Conservation (phyloP, 768 basidiomycete genomes). For the Termitomyces sp. region DNA sequence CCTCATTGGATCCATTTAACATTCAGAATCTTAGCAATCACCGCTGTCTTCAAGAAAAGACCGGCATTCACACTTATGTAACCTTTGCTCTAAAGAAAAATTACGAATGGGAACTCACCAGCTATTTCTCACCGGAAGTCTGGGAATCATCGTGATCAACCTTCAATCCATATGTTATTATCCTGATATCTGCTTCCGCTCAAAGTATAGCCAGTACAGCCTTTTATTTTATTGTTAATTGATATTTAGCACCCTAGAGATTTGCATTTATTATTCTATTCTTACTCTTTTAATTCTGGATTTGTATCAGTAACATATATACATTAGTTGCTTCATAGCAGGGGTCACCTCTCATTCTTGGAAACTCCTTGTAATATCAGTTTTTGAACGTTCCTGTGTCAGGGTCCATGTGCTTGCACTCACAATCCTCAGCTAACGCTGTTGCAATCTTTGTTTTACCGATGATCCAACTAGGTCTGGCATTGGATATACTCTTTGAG, state of each 20-base stretch:
- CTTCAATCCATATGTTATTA: too few species aligned
- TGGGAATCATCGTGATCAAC: conserved; percentile 11
- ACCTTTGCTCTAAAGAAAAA: conserved; percentile 24
- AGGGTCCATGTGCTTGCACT: too few species aligned
- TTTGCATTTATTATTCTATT: not conserved
- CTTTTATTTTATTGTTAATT: not conserved
- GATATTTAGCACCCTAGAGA: not conserved
- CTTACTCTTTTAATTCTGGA: not conserved
- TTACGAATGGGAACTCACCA: conserved; percentile 24
- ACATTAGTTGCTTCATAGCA: not conserved
- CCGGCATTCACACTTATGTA: conserved; percentile 26
- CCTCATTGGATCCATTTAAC: not conserved
- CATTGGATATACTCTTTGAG: too few species aligned
- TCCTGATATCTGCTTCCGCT: not conserved
- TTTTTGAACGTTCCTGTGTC: not conserved
- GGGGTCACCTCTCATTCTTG: too few species aligned
- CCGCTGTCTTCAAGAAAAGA: conserved; percentile 15
- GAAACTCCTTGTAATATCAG: not conserved
- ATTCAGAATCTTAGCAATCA: conserved; percentile 15
- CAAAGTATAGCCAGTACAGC: not conserved
- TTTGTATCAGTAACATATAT: not conserved
- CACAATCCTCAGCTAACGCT: too few species aligned
- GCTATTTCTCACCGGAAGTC: conserved; percentile 26
- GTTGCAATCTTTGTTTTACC: too few species aligned
- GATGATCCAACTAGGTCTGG: too few species aligned